Evolutionary conservation across 768 basidiomycete genomes (phyloP), one percentile per base, ranked within the genome.

Genomic region (Tephrocybe sp.): DNA sequence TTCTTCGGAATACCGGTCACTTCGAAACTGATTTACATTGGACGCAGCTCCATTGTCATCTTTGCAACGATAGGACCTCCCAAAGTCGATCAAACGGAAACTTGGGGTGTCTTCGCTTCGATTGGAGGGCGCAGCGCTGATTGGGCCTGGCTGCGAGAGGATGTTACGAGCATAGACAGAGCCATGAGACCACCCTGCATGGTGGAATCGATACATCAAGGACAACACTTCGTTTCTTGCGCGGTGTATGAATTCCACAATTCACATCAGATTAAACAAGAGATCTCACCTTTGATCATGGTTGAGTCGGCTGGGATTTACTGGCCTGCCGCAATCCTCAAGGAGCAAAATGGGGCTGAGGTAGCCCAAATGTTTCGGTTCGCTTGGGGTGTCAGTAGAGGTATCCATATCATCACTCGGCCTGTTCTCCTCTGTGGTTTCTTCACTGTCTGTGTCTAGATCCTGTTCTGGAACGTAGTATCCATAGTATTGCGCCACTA

Each of bases 401-500:
- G 3, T 23, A 2, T 36, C 33, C 6, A 16, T 40, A 19, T 16
- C 39, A 7, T 48, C 40, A 29, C 27, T 29, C 27, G 27, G 11
- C 27, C 27, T 29, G 34, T 46, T 33, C 0, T 21, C 38, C 36
- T 19, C 45, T 34, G 37, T 6, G 36, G 42, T 13, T 49, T 49
- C 10, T 42, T 44, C 5, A n/a, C n/a, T n/a, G n/a, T 5, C 12
- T 6, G 48, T 50, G 16, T 49, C 39, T 3, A 42, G 49, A 0
- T 52, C 46, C 24, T 59, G 21, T 1, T 58, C 55, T 8, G 64
- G 65, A 7, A 56, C 58, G 54, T 84, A 86, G 62, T 79, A 81
- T 1, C 85, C 83, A 55, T 80, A 86, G 61, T 76, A 86, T 59
- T 83, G 81, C 0, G 84, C 83, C 3, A 80, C 77, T 40, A 84